Base-by-base conservation (phyloP, 208 protist species). In the Herpetomonas samuelpessoai region DNA sequence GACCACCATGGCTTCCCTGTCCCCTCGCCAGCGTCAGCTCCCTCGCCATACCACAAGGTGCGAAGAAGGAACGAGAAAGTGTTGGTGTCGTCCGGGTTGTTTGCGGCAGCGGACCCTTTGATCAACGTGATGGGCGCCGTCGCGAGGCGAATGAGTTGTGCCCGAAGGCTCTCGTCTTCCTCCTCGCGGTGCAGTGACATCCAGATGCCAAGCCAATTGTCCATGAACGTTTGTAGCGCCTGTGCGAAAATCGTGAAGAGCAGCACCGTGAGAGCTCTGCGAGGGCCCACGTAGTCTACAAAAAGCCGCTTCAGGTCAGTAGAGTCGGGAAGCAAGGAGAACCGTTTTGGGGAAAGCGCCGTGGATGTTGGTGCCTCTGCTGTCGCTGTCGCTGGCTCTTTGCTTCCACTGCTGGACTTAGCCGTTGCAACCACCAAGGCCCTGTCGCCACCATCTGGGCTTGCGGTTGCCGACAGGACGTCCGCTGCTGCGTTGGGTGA, bases 191-290 rank as follows among this genome's bases (percentile, higher is more conserved):
- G 68, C 48, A 86, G 60, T 19, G 80, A 75, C 35, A 91, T 74
- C 78, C 82, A 92, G 18, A 92, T 62, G 48, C 82, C 79, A 2
- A 92, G 65, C 82, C 86, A 92, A 57, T 88, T 83, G 68, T 92
- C 86, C 62, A 79, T 73, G 48, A 86, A 57, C 30, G 68, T 86
- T 38, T 69, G 79, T 30, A 88, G 68, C 19, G 72, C 54, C 53
- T 89, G 76, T 66, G 79, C 71, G 26, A 63, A 27, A 22, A 86
- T 55, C 66, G 64, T 81, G 21, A 70, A 65, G 7, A 70, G 44
- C 26, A 88, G 55, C 21, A 84, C 68, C 48, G 70, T 25, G 19
- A 69, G 16, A 14, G 80, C 41, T 1, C 59, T 69, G 1, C 58
- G 49, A 26, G 58, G 27, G 29, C 81, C 81, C 7, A 77, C 56